phyloP scores from a whole-genome alignment of 2,329 filamentous ascomycete genomes.

The Colletotrichum echinochloae region DNA sequence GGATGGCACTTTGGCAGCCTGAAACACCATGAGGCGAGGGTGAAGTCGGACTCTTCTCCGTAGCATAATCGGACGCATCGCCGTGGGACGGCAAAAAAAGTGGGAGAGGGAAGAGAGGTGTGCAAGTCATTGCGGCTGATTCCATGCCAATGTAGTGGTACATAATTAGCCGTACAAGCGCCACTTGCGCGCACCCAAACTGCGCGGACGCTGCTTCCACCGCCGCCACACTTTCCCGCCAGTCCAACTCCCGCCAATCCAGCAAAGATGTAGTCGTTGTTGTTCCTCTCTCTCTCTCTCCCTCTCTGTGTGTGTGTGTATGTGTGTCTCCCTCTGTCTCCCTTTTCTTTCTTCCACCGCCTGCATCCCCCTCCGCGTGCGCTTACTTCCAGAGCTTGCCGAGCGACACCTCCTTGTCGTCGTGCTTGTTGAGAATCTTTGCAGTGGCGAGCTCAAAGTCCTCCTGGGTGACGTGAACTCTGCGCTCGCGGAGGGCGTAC shows the following conservation, averaged over 20 bases:
- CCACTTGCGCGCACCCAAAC: constrained; percentile 15
- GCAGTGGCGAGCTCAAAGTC: constrained; percentile 98
- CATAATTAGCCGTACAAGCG: constrained; percentile 41
- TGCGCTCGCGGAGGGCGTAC: constrained; percentile 94
- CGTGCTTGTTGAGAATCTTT: constrained; percentile 99
- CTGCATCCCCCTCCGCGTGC: constrained; percentile 21
- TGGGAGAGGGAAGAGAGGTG: constrained; percentile 9
- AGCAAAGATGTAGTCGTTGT: constrained; percentile 34
- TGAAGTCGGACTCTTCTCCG: neutral
- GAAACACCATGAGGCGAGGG: no score
- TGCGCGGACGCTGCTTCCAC: constrained; percentile 31
- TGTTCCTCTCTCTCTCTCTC: constrained; percentile 16
- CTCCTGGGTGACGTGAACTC: constrained; percentile 98
- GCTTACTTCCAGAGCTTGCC: constrained; percentile 78
- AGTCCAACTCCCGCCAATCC: constrained; percentile 35
- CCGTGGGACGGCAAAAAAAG: neutral
- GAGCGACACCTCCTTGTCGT: constrained; percentile 95
- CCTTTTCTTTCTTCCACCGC: neutral
- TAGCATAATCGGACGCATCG: neutral
- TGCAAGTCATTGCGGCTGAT: constrained; percentile 37
- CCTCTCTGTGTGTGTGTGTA: no score
- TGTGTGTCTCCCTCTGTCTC: no score
- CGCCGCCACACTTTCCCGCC: constrained; percentile 9
- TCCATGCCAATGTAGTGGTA: constrained; percentile 41
- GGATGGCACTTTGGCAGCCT: no score